Conservation (phyloP, 2,329 filamentous ascomycete genomes). For the Nannizzia gypsea region DNA sequence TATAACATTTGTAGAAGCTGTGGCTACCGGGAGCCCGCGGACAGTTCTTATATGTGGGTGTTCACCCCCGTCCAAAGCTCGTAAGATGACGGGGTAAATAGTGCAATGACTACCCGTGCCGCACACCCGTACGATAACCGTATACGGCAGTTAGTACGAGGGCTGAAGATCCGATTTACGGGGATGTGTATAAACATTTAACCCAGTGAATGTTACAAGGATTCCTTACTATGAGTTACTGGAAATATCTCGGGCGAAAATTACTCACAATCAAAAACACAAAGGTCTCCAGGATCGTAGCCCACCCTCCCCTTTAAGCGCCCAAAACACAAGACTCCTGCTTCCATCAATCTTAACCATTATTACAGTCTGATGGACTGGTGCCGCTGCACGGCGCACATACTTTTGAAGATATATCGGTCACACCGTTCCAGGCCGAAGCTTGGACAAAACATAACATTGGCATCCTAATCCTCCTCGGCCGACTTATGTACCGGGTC, state of each 20-base stretch:
- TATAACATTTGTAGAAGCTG: background rate
- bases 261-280: background rate
- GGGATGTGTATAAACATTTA: background rate
- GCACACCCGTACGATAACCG: background rate
- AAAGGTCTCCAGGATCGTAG: background rate
- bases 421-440: slow-evolving; percentile 33
- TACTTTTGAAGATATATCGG: background rate
- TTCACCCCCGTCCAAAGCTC: background rate
- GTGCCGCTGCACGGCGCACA: background rate
- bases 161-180: background rate
- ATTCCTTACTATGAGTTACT: background rate
- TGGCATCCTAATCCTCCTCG: slow-evolving; percentile 27
- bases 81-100: background rate
- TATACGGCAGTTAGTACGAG: background rate
- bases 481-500: slow-evolving; percentile 21
- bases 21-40: background rate
- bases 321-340: background rate
- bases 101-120: background rate
- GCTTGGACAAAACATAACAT: slow-evolving; percentile 36
- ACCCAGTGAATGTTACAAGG: background rate
- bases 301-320: background rate
- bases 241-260: background rate
- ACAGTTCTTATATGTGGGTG: background rate
- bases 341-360: background rate
- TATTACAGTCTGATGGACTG: background rate